phyloP scores from a whole-genome alignment of 225 moss, liverwort and hornwort genomes.

The Neckera pumila region DNA sequence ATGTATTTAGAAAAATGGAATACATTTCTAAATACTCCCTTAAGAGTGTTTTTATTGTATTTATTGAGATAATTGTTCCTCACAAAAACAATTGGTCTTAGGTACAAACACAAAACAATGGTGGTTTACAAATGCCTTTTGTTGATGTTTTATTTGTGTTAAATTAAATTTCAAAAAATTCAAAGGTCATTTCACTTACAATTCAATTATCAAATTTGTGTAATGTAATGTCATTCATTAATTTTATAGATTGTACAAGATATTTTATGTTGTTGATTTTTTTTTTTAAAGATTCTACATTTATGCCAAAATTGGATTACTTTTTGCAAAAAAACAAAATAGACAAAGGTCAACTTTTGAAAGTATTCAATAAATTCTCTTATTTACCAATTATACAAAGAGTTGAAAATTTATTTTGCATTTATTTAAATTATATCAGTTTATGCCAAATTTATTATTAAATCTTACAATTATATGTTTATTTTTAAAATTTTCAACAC shows the following conservation, averaged over 20 bases:
- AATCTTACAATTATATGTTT: too few species aligned
- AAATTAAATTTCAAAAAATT: not conserved
- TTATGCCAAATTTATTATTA: not conserved
- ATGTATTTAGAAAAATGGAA: accelerated
- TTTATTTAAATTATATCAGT: not conserved
- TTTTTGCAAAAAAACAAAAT: not conserved
- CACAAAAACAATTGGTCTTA: accelerated
- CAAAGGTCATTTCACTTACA: not conserved
- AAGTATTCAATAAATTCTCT: not conserved
- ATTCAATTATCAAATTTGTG: not conserved
- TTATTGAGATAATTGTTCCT: not conserved
- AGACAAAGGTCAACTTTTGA: not conserved
- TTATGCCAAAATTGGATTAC: not conserved
- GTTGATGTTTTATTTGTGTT: not conserved
- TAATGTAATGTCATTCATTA: not conserved
- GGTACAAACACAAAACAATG: not conserved
- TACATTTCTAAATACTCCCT: not conserved
- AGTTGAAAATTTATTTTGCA: not conserved
- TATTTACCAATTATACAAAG: not conserved
- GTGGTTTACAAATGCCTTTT: not conserved
- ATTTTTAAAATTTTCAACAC: too few species aligned
- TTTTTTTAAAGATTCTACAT: not conserved
- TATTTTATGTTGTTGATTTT: not conserved
- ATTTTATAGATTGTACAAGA: not conserved
- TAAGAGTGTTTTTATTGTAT: not conserved